Evolutionary conservation across 352 stramenopile genomes (phyloP).

Genomic region (Pythium dissotocum): DNA sequence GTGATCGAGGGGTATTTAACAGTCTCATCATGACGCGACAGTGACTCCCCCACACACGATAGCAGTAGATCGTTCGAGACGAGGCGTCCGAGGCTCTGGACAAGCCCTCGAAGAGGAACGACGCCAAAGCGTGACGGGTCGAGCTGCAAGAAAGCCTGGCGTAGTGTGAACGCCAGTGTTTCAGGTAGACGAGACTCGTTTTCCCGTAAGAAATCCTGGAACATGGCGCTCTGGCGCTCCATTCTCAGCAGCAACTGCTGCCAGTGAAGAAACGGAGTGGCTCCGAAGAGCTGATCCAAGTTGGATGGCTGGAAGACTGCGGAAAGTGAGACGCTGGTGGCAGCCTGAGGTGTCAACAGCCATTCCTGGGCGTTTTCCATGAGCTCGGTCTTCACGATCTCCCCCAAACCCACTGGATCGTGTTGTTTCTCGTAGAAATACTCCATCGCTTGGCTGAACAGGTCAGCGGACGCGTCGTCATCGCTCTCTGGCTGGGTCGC

Average conservation of each 20-base stretch:
- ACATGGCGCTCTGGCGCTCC: slow-evolving; percentile 35
- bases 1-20: slow-evolving; percentile 26
- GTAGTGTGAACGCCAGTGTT: slow-evolving; percentile 24
- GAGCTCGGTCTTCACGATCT: slow-evolving; percentile 14
- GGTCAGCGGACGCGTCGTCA: background rate
- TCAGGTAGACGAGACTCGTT: slow-evolving; percentile 34
- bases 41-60: background rate
- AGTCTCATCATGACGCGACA: slow-evolving; percentile 1
- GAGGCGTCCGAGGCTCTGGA: slow-evolving; percentile 27
- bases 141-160: slow-evolving; percentile 39
- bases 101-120: slow-evolving; percentile 42
- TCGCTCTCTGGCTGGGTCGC: slow-evolving; percentile 10
- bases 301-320: slow-evolving; percentile 21
- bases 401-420: background rate
- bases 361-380: background rate
- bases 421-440: slow-evolving; percentile 31
- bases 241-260: slow-evolving; percentile 57
- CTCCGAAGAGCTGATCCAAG: slow-evolving; percentile 27
- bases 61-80: background rate
- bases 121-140: slow-evolving; percentile 46
- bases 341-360: background rate
- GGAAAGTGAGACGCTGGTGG: background rate
- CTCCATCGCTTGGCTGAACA: slow-evolving; percentile 18
- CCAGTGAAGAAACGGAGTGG: slow-evolving; percentile 47
- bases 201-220: slow-evolving; percentile 39